Evolutionary conservation across 1,139 yeast genomes (phyloP), one percentile per base, ranked within the genome.

Genomic region (Yarrowia galli): DNA sequence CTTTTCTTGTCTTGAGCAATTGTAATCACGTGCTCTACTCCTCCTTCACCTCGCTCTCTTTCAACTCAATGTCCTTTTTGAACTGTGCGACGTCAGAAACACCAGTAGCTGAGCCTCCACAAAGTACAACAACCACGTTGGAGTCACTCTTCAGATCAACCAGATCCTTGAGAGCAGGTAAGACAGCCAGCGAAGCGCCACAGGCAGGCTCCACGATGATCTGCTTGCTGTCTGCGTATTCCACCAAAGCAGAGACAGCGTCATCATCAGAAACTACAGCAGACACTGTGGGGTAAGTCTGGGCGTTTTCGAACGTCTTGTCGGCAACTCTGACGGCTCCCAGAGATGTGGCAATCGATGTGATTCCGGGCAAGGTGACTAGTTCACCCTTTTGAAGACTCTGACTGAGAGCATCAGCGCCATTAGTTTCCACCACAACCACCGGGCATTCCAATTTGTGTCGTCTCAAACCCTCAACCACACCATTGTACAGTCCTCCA

Each of bases 161-260:
- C 23, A 61, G 38, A 7, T 65, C 63, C 13, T 25, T 69, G 67
- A 68, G 68, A 32, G 53, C 56, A 6, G 72, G 70, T 25, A 72
- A 40, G 10, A 84, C 78, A 20, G 88, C 84, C 38, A 89, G 72
- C 0, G 92, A 83, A 1, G 91, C 92, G 13, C 92, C 92, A 78
- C 93, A 89, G 0, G 93, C 92, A 0, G 92, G 92, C 74, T 89
- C 93, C 0, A 87, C 86, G 10, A 87, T 79, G 66, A 83, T 78
- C 46, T 82, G 81, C 69, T 81, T 84, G 51, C 81, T 84, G 15
- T 83, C 79, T 8, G 87, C 83, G 71, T 83, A 87, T 49, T 76
- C 78, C 18, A 85, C 74, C 66, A 87, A 80, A 0, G 89, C 88
- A 22, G 76, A 74, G 1, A 85, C 78, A 0, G 91, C 87, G 66